Evolutionary conservation across 768 basidiomycete genomes (phyloP).

Genomic region (Suillus occidentalis): DNA sequence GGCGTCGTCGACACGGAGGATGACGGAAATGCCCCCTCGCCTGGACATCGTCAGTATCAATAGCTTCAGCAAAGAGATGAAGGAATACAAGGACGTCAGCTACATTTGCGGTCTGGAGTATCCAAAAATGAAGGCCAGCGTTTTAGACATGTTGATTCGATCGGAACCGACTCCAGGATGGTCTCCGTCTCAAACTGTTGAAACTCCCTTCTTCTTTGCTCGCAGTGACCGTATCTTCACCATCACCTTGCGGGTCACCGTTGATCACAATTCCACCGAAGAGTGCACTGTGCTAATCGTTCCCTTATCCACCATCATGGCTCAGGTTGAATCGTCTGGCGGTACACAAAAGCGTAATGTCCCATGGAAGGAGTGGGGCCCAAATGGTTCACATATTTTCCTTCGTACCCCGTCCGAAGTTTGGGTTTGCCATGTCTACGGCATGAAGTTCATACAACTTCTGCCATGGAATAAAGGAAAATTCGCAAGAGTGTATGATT

Average conservation of each 20-base stretch:
- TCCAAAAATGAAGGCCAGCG: slow-evolving; percentile 19
- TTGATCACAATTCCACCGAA: slow-evolving; percentile 1
- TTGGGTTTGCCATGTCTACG: slow-evolving; percentile 39
- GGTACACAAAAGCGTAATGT: slow-evolving; percentile 12
- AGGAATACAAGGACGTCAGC: slow-evolving; percentile 14
- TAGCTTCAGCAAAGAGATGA: slow-evolving; percentile 5
- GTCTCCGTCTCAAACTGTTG: slow-evolving; percentile 14
- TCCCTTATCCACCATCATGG: slow-evolving; percentile 31
- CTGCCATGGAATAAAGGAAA: slow-evolving; percentile 22
- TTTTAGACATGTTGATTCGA: slow-evolving; percentile 29
- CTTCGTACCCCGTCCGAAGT: slow-evolving; percentile 25
- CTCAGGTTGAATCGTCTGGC: slow-evolving; percentile 20
- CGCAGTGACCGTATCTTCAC: slow-evolving; percentile 33
- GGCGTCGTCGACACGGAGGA: slow-evolving; percentile 16
- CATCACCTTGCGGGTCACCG: slow-evolving; percentile 22
- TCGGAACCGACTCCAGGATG: slow-evolving; percentile 34
- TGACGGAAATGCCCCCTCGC: slow-evolving; percentile 3
- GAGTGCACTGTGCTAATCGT: slow-evolving; percentile 28
- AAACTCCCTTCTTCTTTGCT: slow-evolving; percentile 24
- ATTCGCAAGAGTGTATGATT: slow-evolving; percentile 31
- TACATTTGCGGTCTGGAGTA: slow-evolving; percentile 29
- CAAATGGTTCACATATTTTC: slow-evolving; percentile 29
- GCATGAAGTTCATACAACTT: slow-evolving; percentile 32
- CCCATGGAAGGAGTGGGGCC: slow-evolving; percentile 35
- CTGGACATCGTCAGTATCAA: slow-evolving; percentile 23